Evolutionary conservation across 1,139 yeast genomes (phyloP).

Genomic region (Scheffersomyces illinoinensis): DNA sequence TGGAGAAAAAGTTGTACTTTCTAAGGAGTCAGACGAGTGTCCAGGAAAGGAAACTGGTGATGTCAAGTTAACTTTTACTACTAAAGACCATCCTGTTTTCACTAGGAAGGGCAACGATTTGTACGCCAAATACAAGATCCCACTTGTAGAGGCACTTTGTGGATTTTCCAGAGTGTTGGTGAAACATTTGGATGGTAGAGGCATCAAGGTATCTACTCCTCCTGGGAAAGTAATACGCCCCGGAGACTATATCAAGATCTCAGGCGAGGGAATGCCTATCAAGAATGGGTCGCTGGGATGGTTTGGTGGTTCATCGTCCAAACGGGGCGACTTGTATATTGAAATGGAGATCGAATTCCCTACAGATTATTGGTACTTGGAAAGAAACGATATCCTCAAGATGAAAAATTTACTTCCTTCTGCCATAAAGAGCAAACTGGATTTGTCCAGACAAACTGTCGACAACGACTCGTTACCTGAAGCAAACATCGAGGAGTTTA

Average conservation of each 20-base stretch:
- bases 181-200: conserved; percentile 82
- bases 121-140: conserved; percentile 56
- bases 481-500: conserved; percentile 41
- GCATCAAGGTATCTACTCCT: conserved; percentile 62
- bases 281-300: conserved; percentile 32
- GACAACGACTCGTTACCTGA: conserved; percentile 29
- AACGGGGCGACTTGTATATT: conserved; percentile 74
- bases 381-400: conserved; percentile 57
- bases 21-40: conserved; percentile 76
- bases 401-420: conserved; percentile 58
- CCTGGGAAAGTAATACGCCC: conserved; percentile 82
- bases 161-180: conserved; percentile 72
- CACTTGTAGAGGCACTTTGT: conserved; percentile 78
- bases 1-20: conserved; percentile 61
- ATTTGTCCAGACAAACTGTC: conserved; percentile 23
- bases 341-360: conserved; percentile 80
- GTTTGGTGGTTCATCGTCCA: conserved; percentile 27
- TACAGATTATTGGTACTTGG: conserved; percentile 74
- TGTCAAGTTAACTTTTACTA: conserved; percentile 60
- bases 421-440: conserved; percentile 25
- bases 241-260: conserved; percentile 64
- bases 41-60: conserved; percentile 81
- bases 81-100: conserved; percentile 49
- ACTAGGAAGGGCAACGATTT: conserved; percentile 65
- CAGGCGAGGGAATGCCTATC: conserved; percentile 87